Percentiles rank a stretch among this genome's conserved stretches.
These are phyloP conservation scores for Eucalyptus marginata DNA, from an alignment of 345 rosid species.

Conservation along the genomic window DNA sequence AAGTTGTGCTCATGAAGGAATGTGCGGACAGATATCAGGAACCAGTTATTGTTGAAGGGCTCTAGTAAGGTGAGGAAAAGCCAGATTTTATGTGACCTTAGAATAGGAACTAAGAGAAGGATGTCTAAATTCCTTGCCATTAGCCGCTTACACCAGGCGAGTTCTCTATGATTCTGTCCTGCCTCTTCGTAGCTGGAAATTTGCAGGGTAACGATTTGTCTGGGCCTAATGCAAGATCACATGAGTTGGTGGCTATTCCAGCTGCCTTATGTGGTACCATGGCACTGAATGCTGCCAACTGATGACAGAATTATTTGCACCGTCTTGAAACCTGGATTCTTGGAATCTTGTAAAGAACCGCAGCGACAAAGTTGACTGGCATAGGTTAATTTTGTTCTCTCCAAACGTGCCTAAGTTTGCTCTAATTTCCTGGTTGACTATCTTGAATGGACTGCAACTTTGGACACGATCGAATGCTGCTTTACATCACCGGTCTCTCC, in stretches of 20 bases:
- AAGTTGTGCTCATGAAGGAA: background rate
- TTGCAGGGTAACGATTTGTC: background rate
- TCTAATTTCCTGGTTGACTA: background rate
- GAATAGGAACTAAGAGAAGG: background rate
- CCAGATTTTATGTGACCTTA: background rate
- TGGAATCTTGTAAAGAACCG: background rate
- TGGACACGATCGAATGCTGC: background rate
- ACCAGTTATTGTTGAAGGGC: background rate
- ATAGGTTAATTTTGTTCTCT: background rate
- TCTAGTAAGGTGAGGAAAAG: background rate
- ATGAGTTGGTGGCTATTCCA: background rate
- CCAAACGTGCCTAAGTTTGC: background rate
- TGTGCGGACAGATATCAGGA: background rate
- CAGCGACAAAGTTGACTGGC: background rate
- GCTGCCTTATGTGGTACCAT: background rate
- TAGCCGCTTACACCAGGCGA: background rate
- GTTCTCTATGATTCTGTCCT: background rate
- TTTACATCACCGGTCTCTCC: background rate
- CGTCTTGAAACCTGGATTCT: background rate
- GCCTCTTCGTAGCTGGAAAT: background rate
- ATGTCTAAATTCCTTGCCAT: background rate
- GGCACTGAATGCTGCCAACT: background rate
- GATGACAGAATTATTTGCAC: background rate
- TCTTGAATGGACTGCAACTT: background rate
- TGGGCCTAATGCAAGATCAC: background rate